Base-by-base conservation (phyloP, 1,139 yeast species). In the Lodderomyces orthopsilosis region DNA sequence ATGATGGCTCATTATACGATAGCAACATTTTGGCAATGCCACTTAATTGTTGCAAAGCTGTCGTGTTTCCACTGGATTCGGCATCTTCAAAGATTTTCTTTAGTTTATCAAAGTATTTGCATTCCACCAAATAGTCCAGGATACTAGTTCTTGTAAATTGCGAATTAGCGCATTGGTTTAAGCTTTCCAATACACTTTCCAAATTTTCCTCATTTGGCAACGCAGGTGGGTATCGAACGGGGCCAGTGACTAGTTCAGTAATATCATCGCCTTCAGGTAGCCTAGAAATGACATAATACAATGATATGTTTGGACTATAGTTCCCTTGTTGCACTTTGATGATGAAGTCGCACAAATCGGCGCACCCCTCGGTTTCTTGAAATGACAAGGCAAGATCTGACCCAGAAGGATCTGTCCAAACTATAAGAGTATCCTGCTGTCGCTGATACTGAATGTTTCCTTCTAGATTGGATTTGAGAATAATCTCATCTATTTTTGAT, bases 371-470 rank as follows among this genome's bases (percentile, higher is more conserved):
- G 34, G 88, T 81, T 57, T 90, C 98, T 61, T 93, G 97, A 63
- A 93, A 93, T 42, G 95, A 86, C 35, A 93, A 70, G 4, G 98
- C 98, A 52, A 90, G 78, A 60, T 90, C 96, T 46, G 78, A 79
- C 3, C 93, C 93, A 17, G 77, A 73, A 7, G 72, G 62, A 57
- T 89, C 96, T 6, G 95, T 87, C 98, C 98, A 93, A 17, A 93
- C 96, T 17, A 93, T 88, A 41, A 93, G 69, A 0, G 97, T 90
- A 50, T 90, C 97, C 59, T 93, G 98, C 58, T 91, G 97, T 55
- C 95, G 76, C 61, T 91, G 98, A 59, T 86, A 91, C 55, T 87
- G 95, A 2, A 83, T 85, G 27, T 79, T 66, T 0, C 95, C 95
- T 53, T 80, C 82, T 19, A 93, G 73, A 45, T 65, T 73, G 7